Percentiles rank a stretch among this genome's conserved stretches.
Evolutionary conservation across 306 rosid genomes (phyloP).

Genomic region (Purshia tridentata): DNA sequence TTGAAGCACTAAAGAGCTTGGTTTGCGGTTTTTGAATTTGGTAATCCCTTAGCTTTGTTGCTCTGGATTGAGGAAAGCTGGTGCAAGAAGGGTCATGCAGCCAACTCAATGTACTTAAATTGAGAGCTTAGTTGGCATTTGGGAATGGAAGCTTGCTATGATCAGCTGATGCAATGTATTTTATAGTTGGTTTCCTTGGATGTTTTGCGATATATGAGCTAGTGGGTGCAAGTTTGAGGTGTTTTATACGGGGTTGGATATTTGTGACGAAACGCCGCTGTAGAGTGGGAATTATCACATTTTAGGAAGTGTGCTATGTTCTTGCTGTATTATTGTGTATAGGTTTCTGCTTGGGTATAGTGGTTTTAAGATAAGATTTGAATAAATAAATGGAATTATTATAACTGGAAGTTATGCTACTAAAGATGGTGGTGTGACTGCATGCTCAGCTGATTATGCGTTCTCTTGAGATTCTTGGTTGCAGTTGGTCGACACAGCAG

Average conservation of each 20-base stretch:
- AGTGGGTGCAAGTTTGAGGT: background rate
- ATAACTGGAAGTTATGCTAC: background rate
- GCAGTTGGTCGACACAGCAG: background rate
- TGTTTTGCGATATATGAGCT: background rate
- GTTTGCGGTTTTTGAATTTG: too few species aligned
- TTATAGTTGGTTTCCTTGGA: background rate
- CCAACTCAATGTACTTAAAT: background rate
- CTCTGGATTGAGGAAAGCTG: background rate
- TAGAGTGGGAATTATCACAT: background rate
- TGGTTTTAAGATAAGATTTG: background rate
- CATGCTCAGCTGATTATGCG: background rate
- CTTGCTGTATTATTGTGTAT: background rate
- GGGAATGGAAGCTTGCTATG: background rate
- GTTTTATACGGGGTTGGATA: background rate
- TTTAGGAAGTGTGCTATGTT: background rate
- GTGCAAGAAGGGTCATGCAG: background rate
- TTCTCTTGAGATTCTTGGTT: background rate
- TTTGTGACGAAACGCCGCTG: background rate
- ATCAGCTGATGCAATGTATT: slow-evolving; percentile 8
- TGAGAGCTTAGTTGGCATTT: background rate
- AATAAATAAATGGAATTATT: background rate
- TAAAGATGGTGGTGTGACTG: background rate
- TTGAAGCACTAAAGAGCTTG: background rate
- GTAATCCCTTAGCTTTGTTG: background rate
- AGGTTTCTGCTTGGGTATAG: background rate